Evolutionary conservation across 2,329 filamentous ascomycete species (phyloP), one percentile per base, ranked within the genome.

Genomic region (Fusarium odoratissimum): DNA sequence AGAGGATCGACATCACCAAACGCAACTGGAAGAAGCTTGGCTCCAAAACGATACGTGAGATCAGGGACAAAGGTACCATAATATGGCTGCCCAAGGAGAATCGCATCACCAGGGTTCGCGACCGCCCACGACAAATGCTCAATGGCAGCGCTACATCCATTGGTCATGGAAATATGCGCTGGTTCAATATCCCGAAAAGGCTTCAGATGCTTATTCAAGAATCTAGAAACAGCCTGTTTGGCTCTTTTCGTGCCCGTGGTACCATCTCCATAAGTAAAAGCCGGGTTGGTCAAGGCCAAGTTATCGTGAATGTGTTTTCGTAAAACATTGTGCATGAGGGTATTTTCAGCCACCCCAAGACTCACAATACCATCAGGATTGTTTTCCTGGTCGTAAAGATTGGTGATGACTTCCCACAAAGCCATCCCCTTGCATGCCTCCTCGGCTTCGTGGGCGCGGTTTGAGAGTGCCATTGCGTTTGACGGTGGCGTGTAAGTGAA

Each of bases 271-370:
- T 86, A 86, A 0, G 83, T 85, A 16, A 86, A 77, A 16, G 77
- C 78, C 7, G 71, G 57, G n/a, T 72, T 73, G 1, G 68, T 70
- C 0, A 83, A 64, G 9, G 81, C 74, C 11, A 84, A 71, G 48
- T 83, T 82, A 5, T 73, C 71, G 71, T 85, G 83, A 35, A 84
- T 79, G 64, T 84, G 84, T 25, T 82, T 73, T 4, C 82, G 76
- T 6, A 88, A 80, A 6, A 80, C 74, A 23, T 82, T 73, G 61
- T 88, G 86, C 86, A 88, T 87, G 45, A 89, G 81, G 1, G 79
- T 77, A 73, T 89, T 88, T 75, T 89, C 87, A 10, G 87, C 87
- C 3, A 88, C 80, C 2, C 86, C 86, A 1, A 89, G 80, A 64
- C 83, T 87, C 37, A 88, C 78, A 66, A 84, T 86, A 31, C 86